These are phyloP conservation scores for Rhododendron griersonianum DNA, from an alignment of 148 eudicot genomes.

Conservation along the genomic window DNA sequence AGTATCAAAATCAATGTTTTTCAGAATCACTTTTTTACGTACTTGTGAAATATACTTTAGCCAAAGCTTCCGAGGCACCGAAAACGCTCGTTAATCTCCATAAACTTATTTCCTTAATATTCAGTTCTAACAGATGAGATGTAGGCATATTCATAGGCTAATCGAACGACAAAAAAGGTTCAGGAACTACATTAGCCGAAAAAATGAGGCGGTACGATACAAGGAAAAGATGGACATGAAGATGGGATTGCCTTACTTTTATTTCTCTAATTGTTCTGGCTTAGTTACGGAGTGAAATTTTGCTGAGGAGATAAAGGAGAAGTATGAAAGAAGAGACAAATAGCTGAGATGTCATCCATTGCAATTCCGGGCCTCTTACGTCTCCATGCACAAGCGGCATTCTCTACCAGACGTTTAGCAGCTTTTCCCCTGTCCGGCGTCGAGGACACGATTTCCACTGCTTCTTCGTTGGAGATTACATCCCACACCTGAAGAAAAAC, in stretches of 20 bases:
- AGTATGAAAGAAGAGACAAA: slow-evolving; percentile 71
- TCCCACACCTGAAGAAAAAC: slow-evolving; percentile 69
- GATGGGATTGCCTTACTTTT: not conserved
- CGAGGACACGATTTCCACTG: slow-evolving; percentile 60
- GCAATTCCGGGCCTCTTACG: slow-evolving; percentile 64
- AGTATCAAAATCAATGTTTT: too few species aligned
- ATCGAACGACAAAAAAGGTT: not conserved
- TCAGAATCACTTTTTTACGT: too few species aligned
- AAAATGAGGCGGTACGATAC: not conserved
- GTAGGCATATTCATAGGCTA: too few species aligned
- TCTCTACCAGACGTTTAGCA: slow-evolving; percentile 56
- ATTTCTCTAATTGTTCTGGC: slow-evolving; percentile 13
- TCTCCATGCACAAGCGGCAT: slow-evolving; percentile 62
- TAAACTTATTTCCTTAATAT: not conserved
- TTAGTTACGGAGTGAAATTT: slow-evolving; percentile 27
- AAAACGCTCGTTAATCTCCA: too few species aligned
- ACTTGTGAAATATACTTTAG: too few species aligned
- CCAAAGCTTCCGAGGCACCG: too few species aligned
- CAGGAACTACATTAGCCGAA: not conserved
- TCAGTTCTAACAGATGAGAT: not conserved
- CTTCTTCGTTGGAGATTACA: slow-evolving; percentile 88
- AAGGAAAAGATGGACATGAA: not conserved
- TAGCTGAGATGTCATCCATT: slow-evolving; percentile 73
- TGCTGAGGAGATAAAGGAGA: slow-evolving; percentile 15
- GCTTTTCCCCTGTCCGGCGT: slow-evolving; percentile 48